Conservation (phyloP, 1,284 basidiomycete genomes). For the Athelia psychrophila region DNA sequence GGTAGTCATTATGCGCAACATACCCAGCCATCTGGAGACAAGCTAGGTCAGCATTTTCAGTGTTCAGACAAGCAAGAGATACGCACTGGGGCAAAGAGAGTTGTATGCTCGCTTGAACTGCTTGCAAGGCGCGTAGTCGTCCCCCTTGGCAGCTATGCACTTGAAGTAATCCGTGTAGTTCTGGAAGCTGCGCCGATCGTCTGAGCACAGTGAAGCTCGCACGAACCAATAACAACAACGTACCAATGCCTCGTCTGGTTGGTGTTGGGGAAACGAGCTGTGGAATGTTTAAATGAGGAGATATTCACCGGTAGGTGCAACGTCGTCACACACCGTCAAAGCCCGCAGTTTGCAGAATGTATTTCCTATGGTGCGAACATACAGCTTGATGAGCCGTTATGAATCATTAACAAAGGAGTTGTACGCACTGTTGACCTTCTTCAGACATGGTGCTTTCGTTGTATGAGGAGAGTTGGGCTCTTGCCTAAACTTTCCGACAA, state of each 20-base stretch:
- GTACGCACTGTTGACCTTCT: slow-evolving; percentile 48
- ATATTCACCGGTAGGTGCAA: neutral
- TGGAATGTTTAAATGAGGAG: slow-evolving; percentile 5
- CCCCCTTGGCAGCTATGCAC: slow-evolving; percentile 95
- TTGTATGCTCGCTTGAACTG: slow-evolving; percentile 98
- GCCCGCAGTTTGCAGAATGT: slow-evolving; percentile 80
- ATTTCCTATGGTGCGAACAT: slow-evolving; percentile 54
- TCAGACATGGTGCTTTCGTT: slow-evolving; percentile 55
- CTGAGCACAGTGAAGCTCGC: slow-evolving; percentile 5
- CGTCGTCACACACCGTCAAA: slow-evolving; percentile 69
- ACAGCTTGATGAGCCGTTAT: too few species aligned
- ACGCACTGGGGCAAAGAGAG: slow-evolving; percentile 97
- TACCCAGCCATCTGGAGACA: slow-evolving; percentile 78
- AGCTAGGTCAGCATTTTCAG: slow-evolving; percentile 5
- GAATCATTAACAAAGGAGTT: slow-evolving; percentile 3
- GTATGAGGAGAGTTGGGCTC: slow-evolving; percentile 19
- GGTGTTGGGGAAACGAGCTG: slow-evolving; percentile 92
- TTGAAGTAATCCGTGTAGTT: slow-evolving; percentile 99
- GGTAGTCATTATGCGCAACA: slow-evolving; percentile 16
- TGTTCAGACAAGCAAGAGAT: slow-evolving; percentile 5
- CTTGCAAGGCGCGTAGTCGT: slow-evolving; percentile 97
- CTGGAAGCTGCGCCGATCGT: slow-evolving; percentile 65
- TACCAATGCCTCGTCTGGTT: slow-evolving; percentile 97
- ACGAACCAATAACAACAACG: slow-evolving; percentile 15
- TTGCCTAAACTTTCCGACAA: slow-evolving; percentile 24